These are phyloP conservation scores for Fusarium oxysporum DNA, from an alignment of 2,329 filamentous ascomycete species.

Conservation along the genomic window DNA sequence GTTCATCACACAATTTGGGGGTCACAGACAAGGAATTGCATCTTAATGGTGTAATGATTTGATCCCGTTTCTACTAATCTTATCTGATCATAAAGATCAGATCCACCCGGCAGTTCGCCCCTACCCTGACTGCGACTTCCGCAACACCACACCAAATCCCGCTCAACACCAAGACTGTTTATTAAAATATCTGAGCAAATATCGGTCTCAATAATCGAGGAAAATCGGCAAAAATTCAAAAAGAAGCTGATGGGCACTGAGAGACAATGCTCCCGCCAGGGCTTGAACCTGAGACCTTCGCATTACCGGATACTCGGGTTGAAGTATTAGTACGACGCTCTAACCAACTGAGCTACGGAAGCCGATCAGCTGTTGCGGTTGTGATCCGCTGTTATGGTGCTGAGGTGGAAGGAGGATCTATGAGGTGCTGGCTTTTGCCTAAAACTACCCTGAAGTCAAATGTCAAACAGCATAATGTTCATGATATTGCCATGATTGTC, in stretches of 20 bases:
- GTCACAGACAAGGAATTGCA: constrained; percentile 4
- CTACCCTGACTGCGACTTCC: neutral
- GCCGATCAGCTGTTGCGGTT: constrained; percentile 33
- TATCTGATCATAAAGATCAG: constrained; percentile 31
- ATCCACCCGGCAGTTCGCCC: constrained; percentile 9
- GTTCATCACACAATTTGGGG: neutral
- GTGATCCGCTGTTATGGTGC: neutral
- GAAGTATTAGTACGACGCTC: constrained; percentile 47
- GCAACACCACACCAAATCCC: neutral
- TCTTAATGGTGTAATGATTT: constrained; percentile 9
- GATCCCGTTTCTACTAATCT: constrained; percentile 17
- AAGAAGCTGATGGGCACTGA: constrained; percentile 30
- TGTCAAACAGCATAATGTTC: neutral
- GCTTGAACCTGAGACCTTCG: constrained; percentile 48
- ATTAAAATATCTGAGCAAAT: neutral
- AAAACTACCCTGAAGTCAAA: neutral
- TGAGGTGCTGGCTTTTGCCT: rapidly evolving
- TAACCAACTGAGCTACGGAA: constrained; percentile 49
- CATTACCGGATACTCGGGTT: constrained; percentile 38
- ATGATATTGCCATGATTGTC: neutral
- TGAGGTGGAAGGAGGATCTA: rapidly evolving
- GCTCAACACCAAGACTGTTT: neutral
- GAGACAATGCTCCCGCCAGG: constrained; percentile 44
- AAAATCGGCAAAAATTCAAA: neutral
- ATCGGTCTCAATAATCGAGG: neutral